Base-by-base conservation (phyloP, 768 basidiomycete genomes). In the Clavulina sp. region DNA sequence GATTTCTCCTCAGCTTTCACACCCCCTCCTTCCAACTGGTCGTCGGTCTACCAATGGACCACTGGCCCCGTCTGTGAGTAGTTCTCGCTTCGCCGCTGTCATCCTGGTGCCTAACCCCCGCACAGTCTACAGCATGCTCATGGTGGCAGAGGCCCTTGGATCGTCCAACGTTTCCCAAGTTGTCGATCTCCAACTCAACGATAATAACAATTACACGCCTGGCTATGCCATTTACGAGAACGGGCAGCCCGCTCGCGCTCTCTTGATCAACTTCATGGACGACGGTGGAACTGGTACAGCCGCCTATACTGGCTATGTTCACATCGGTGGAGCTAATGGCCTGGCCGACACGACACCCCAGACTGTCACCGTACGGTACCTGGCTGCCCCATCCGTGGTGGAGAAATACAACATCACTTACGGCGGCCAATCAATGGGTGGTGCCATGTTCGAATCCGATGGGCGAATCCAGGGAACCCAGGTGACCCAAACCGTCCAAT, bases 171-270 rank as follows among this genome's bases (percentile, higher is more conserved):
- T 51, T 6, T 65, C 70, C 3, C 70, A 68, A 53, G 60, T 75
- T 41, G 59, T 70, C 36, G 72, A 74, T 59, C 63, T 74, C 32
- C 46, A 57, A 30, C 57, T 63, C 29, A 60, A 61, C 53, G 63
- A 64, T 34, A 74, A 72, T 4, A 65, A 63, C 62, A 61, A 62
- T 26, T 68, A 59, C 57, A 70, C 68, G 26, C 73, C 73, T 3
- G 69, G 61, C 1, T 77, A 75, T 58, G 70, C 67, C 5, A 59
- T 73, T 36, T 75, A 73, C 61, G 73, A 75, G 57, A 62, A 68
- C 58, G 72, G 64, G 61, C 62, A 51, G 62, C 62, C 34, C 53
- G 65, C 47, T 16, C 23, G 52, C 18, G 54, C 47, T 19, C 40
- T 48, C 16, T 33, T 55, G 18, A 28, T 55, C 52, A 55, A 55